Evolutionary conservation across 208 protist species (phyloP).

Genomic region (Giardia muris): DNA sequence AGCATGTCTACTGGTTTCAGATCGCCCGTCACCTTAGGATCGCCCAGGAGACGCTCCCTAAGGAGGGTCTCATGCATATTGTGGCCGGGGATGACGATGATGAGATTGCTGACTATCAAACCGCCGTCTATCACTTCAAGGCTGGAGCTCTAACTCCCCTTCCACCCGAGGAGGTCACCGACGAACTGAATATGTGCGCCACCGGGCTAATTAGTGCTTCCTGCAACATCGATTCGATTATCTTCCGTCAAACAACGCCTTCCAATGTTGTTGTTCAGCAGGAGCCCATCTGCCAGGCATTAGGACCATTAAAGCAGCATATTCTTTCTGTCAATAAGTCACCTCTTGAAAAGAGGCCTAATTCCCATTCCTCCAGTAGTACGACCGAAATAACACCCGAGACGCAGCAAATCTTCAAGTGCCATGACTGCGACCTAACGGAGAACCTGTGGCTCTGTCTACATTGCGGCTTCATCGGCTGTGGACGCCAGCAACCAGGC

Average conservation of each 20-base stretch:
- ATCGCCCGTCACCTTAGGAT: neutral
- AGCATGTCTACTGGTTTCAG: neutral
- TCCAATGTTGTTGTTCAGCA: neutral
- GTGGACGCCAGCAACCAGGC: neutral
- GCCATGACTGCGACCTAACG: neutral
- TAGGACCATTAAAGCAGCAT: neutral
- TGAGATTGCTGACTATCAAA: neutral
- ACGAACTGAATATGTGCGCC: too few species aligned
- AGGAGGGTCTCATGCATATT: neutral
- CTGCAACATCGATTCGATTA: neutral
- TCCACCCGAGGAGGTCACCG: neutral
- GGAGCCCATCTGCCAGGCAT: neutral
- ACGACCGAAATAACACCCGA: too few species aligned
- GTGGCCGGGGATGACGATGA: neutral
- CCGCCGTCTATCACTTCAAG: neutral
- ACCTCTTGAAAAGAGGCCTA: neutral
- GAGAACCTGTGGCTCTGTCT: neutral
- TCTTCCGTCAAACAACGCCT: neutral
- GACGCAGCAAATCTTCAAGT: too few species aligned
- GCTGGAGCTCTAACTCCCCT: neutral
- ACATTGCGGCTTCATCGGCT: neutral
- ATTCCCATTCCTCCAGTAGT: neutral
- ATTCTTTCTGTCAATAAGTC: neutral
- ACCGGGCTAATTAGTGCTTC: neutral
- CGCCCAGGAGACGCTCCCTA: neutral